Conservation (phyloP, 805 yeast species). For the Diddensiella caesifluorescens region DNA sequence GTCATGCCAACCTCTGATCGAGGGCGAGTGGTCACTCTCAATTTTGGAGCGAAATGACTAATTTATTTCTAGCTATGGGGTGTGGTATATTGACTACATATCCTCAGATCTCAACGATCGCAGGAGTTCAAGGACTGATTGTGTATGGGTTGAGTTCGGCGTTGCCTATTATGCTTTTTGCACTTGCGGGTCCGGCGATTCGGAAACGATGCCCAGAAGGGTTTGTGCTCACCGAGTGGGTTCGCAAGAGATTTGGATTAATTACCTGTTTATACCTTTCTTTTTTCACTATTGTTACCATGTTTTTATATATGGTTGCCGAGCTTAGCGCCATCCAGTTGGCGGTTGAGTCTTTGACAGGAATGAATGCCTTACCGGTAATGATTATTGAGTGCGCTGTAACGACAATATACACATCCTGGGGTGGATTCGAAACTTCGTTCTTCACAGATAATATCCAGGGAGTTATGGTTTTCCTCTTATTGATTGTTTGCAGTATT, state of each 20-base stretch:
- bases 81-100: slow-evolving; percentile 84
- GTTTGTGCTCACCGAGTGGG: slow-evolving; percentile 91
- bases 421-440: slow-evolving; percentile 87
- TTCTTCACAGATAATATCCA: slow-evolving; percentile 84
- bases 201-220: slow-evolving; percentile 81
- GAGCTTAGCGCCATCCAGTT: slow-evolving; percentile 77
- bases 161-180: slow-evolving; percentile 79
- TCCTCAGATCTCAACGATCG: slow-evolving; percentile 76
- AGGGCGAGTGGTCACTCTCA: slow-evolving; percentile 7
- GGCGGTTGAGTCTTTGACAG: slow-evolving; percentile 74
- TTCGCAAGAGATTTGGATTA: slow-evolving; percentile 71
- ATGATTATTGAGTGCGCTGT: slow-evolving; percentile 82
- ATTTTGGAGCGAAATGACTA: too few species aligned
- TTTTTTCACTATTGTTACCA: slow-evolving; percentile 74
- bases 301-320: slow-evolving; percentile 74
- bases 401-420: slow-evolving; percentile 77
- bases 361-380: slow-evolving; percentile 70
- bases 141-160: slow-evolving; percentile 79
- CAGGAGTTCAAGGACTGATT: slow-evolving; percentile 82
- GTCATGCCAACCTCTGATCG: slow-evolving; percentile 5
- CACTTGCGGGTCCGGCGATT: slow-evolving; percentile 74
- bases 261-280: slow-evolving; percentile 70
- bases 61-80: slow-evolving; percentile 58
- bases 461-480: slow-evolving; percentile 62
- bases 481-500: slow-evolving; percentile 64